phyloP scores from a whole-genome alignment of 1,284 basidiomycete genomes.

The Pseudozyma pruni region DNA sequence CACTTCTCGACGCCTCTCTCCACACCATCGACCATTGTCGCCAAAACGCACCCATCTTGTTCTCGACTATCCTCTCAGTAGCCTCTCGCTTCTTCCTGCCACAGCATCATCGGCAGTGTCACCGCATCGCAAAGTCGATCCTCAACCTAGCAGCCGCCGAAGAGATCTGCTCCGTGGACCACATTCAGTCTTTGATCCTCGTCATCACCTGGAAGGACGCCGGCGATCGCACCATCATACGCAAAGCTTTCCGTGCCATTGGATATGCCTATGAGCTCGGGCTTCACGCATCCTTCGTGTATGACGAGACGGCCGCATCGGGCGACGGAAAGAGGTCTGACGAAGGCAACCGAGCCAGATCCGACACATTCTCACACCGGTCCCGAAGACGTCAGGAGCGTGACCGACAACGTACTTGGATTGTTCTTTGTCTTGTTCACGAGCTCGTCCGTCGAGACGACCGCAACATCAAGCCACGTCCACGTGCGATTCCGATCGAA shows the following conservation, averaged over 20 bases:
- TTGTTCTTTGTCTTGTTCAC: constrained; percentile 47
- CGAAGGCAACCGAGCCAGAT: constrained; percentile 3
- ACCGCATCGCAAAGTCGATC: constrained; percentile 75
- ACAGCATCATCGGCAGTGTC: constrained; percentile 75
- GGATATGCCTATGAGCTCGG: constrained; percentile 68
- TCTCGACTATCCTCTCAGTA: constrained; percentile 82
- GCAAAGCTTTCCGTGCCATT: constrained; percentile 62
- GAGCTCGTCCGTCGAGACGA: constrained; percentile 35
- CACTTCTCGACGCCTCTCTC: constrained; percentile 67
- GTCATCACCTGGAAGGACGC: constrained; percentile 82
- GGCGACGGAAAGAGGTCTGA: neutral
- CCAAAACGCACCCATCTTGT: constrained; percentile 78
- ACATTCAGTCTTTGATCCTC: constrained; percentile 83
- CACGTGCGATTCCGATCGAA: constrained; percentile 35
- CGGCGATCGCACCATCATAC: constrained; percentile 66
- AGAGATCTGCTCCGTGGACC: constrained; percentile 79
- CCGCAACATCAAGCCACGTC: constrained; percentile 16
- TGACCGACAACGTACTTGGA: constrained; percentile 52
- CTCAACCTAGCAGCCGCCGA: constrained; percentile 80
- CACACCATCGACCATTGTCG: constrained; percentile 75
- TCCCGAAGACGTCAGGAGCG: constrained; percentile 22
- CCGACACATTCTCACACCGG: constrained; percentile 18
- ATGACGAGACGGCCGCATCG: neutral
- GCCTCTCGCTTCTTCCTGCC: constrained; percentile 84
- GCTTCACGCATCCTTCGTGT: constrained; percentile 44